A percentile compares a stretch with the other conserved stretches of the same genome.
These are phyloP conservation scores for Candida freyschussii DNA, from an alignment of 1,139 yeast genomes.

Conservation along the genomic window DNA sequence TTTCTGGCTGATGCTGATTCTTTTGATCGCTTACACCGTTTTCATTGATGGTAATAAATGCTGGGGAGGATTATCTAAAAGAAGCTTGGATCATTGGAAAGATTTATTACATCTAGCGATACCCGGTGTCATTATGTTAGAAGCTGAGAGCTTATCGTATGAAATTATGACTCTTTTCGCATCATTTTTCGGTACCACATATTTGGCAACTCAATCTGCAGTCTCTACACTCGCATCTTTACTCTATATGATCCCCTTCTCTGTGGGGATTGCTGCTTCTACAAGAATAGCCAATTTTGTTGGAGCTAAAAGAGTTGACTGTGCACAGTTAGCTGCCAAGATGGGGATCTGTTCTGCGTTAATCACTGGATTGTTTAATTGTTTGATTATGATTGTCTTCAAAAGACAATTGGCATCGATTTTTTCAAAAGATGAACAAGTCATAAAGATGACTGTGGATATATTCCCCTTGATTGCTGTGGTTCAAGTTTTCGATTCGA, in stretches of 20 bases:
- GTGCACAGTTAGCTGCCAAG: conserved; percentile 62
- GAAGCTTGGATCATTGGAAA: conserved; percentile 56
- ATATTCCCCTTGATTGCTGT: conserved; percentile 71
- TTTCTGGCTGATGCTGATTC: conserved; percentile 62
- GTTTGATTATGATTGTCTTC: conserved; percentile 46
- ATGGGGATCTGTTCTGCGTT: conserved; percentile 61
- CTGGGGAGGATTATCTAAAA: conserved; percentile 58
- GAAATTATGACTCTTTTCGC: conserved; percentile 69
- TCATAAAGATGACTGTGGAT: conserved; percentile 43
- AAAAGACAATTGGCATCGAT: conserved; percentile 55
- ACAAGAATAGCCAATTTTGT: conserved; percentile 85
- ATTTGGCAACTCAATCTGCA: conserved; percentile 86
- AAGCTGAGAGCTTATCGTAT: conserved; percentile 70
- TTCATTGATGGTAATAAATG: conserved; percentile 65
- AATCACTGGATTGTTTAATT: conserved; percentile 53
- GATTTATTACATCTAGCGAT: conserved; percentile 55
- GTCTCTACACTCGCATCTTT: conserved; percentile 77
- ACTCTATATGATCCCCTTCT: conserved; percentile 83
- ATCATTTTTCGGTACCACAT: conserved; percentile 76
- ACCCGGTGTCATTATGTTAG: conserved; percentile 71
- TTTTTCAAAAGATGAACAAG: conserved; percentile 68
- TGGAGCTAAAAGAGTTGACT: conserved; percentile 65
- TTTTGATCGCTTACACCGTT: conserved; percentile 49
- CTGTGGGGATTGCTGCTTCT: conserved; percentile 80
- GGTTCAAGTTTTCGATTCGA: conserved; percentile 72